phyloP scores from a whole-genome alignment of 2,329 filamentous ascomycete species.

The Fusarium concolor region DNA sequence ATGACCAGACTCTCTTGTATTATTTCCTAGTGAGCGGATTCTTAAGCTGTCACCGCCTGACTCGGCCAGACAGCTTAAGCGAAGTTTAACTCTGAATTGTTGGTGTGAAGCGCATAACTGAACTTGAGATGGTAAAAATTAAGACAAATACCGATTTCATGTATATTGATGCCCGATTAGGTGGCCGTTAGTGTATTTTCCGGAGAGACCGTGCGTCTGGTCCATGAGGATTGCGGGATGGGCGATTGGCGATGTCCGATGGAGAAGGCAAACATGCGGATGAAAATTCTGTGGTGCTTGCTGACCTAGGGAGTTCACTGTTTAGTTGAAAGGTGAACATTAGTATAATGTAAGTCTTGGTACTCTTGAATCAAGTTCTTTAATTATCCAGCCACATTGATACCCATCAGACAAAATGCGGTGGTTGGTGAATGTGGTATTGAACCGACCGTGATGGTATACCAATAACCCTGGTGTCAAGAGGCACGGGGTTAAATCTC shows the following conservation, averaged over 20 bases:
- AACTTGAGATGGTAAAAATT: slow-evolving; percentile 3
- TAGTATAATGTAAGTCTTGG: neutral
- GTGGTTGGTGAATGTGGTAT: slow-evolving; percentile 16
- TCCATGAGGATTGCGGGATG: slow-evolving; percentile 4
- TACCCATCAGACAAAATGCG: slow-evolving; percentile 2
- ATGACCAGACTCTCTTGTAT: neutral
- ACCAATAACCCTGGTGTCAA: neutral
- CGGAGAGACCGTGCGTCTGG: slow-evolving; percentile 15
- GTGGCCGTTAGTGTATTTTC: neutral
- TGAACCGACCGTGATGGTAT: slow-evolving; percentile 1
- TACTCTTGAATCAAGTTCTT: neutral
- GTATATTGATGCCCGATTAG: slow-evolving; percentile 5
- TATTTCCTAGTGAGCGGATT: neutral
- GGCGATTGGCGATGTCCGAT: slow-evolving; percentile 5
- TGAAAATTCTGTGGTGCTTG: neutral
- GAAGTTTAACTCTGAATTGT: neutral
- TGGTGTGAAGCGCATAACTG: slow-evolving; percentile 3
- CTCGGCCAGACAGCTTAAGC: slow-evolving; percentile 10
- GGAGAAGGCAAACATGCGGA: neutral
- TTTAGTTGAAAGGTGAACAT: neutral
- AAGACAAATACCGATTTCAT: slow-evolving; percentile 3
- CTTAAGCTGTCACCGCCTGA: neutral
- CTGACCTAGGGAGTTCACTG: neutral
- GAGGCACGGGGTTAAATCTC: neutral
- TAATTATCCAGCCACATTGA: slow-evolving; percentile 10